These are phyloP conservation scores for Botrytis cinerea DNA, from an alignment of 2,329 filamentous ascomycete genomes.

Conservation along the genomic window DNA sequence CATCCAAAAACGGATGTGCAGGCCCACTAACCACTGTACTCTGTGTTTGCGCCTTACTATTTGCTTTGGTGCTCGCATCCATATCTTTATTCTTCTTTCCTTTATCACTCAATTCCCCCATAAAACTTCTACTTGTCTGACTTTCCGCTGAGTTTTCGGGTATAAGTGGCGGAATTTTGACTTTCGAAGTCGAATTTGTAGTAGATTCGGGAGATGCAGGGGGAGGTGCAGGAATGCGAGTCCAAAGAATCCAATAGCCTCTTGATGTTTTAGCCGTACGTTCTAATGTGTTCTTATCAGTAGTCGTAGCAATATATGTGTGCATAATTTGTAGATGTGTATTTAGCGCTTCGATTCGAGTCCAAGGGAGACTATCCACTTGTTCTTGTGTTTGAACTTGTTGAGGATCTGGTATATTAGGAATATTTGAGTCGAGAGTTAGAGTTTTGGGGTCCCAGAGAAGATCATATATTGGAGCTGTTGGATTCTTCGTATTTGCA, in stretches of 20 bases:
- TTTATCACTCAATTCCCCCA: neutral
- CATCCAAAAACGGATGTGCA: constrained; percentile 39
- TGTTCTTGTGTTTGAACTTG: constrained; percentile 34
- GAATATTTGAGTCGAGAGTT: constrained; percentile 63
- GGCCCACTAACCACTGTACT: constrained; percentile 33
- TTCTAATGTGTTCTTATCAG: constrained; percentile 52
- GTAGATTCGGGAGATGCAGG: constrained; percentile 44
- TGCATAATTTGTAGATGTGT: constrained; percentile 66
- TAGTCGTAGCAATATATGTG: constrained; percentile 50
- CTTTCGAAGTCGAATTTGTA: neutral
- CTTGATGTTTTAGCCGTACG: constrained; percentile 65
- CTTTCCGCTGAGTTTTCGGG: constrained; percentile 25
- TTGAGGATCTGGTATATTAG: constrained; percentile 60
- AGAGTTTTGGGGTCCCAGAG: constrained; percentile 60
- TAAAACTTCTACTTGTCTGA: constrained; percentile 5
- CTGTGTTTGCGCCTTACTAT: constrained; percentile 25
- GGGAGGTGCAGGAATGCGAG: constrained; percentile 50
- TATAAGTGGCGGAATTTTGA: constrained; percentile 27
- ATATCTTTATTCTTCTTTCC: neutral
- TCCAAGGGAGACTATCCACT: constrained; percentile 49
- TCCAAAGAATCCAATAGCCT: constrained; percentile 73
- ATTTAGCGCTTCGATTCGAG: constrained; percentile 62
- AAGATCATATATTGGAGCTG: constrained; percentile 58
- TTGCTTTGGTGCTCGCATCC: neutral
- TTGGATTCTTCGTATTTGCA: constrained; percentile 27